Evolutionary conservation across 345 rosid species (phyloP), one percentile per base, ranked within the genome.

Genomic region (Corchorus capsularis): DNA sequence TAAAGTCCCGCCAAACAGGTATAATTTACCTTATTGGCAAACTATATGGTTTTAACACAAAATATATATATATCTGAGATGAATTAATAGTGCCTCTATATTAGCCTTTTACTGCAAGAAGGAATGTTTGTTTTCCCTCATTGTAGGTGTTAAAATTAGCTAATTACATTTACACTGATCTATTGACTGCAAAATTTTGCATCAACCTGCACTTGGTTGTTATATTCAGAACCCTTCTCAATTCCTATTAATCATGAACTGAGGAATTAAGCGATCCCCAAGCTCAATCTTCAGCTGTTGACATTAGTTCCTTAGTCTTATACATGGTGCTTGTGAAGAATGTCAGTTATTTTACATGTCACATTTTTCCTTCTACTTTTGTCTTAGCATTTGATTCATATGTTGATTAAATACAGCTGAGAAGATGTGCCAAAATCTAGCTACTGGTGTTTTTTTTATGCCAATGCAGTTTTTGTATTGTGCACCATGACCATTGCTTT

Each of bases 1-100:
- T 82, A 94, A 94, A 87, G 94, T 96, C 83, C 99, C 99, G 34
- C 92, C 91, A 73, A 91, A 87, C 87, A 94, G 99, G 99, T 93
- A 82, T 72, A 46, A 27, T 63, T 52, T 71, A 55, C 74, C 68
- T 35, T 46, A 43, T 47, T 17, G n/a, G 14, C 6, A 19, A 27
- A 41, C 61, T 49, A 27, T 46, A 43, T 53, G 68, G 37, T 65
- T 56, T 60, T 71, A 75, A 70, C 73, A 27, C 27, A 27, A 27
- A 27, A 27, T 27, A 27, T 52, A 56, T 52, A 56, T 56, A 32
- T 50, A 50, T 56, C 14, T 72, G 19, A 43, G 75, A 56, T 57
- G 61, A 41, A 41, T 6, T 55, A 15, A 13, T 55, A 19, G 32
- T 20, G 39, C 41, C 20, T 57, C 22, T 57, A 41, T 35, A 9